These are phyloP conservation scores for Funneliformis geosporum DNA, from an alignment of 192 early-diverging fungal genomes.

Conservation along the genomic window DNA sequence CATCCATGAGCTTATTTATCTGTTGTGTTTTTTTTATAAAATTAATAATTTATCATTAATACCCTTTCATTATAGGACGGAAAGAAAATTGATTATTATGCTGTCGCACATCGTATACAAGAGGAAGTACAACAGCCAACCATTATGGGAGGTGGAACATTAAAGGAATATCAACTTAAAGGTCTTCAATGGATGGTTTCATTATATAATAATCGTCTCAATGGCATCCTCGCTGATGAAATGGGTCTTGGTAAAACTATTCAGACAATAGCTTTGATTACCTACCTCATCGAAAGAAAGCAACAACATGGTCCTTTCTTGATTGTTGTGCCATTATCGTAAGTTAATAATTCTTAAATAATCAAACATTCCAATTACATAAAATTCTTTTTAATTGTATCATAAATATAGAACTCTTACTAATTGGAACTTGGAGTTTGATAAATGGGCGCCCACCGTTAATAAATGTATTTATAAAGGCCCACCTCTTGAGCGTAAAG, in stretches of 20 bases:
- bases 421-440: constrained; percentile 97
- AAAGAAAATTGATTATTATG: constrained; percentile 77
- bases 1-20: background rate
- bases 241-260: constrained; percentile 91
- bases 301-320: constrained; percentile 92
- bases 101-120: constrained; percentile 80
- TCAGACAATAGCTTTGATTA: constrained; percentile 95
- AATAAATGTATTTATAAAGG: constrained; percentile 93
- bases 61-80: constrained; percentile 37
- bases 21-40: no score
- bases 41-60: background rate
- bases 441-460: constrained; percentile 95
- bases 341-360: constrained; percentile 30
- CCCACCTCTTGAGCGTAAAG: constrained; percentile 68
- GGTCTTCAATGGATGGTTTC: constrained; percentile 99
- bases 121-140: constrained; percentile 82
- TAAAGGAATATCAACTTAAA: constrained; percentile 97
- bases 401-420: constrained; percentile 67
- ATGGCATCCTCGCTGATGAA: constrained; percentile 97
- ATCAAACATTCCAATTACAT: constrained; percentile 40
- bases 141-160: constrained; percentile 83
- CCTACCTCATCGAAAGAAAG: constrained; percentile 96
- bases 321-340: constrained; percentile 93
- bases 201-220: constrained; percentile 96
- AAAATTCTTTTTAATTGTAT: constrained; percentile 17